Conservation (phyloP, 345 rosid species). For the Gossypium turneri region DNA sequence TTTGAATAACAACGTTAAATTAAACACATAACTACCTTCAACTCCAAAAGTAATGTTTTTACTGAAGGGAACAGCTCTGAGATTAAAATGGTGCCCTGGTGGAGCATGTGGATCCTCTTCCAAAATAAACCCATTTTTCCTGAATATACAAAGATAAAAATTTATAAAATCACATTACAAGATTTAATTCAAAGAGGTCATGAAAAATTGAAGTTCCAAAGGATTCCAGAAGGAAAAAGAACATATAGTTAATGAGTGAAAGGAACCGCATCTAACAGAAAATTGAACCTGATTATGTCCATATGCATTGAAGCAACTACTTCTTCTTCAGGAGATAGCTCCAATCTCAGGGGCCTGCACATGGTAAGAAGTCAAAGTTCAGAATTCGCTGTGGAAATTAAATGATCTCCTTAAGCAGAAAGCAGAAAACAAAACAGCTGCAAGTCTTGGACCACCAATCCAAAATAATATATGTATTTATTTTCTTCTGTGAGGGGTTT, state of each 20-base stretch:
- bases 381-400: background rate
- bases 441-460: constrained; percentile 2
- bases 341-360: constrained; percentile 78
- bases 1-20: background rate
- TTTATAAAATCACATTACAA: background rate
- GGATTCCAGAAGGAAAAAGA: background rate
- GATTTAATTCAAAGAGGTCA: constrained; percentile 2
- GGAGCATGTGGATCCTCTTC: constrained; percentile 78
- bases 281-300: constrained; percentile 74
- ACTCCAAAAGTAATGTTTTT: constrained; percentile 90
- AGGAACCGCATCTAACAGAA: constrained; percentile 10
- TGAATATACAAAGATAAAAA: constrained; percentile 19
- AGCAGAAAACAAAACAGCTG: background rate
- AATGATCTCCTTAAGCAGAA: background rate
- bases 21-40: constrained; percentile 51
- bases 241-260: background rate
- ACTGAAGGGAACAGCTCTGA: constrained; percentile 87
- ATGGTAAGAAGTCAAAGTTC: constrained; percentile 8
- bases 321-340: constrained; percentile 95
- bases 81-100: constrained; percentile 64
- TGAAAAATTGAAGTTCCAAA: background rate
- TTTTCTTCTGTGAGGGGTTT: too few species aligned
- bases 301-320: constrained; percentile 72
- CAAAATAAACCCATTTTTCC: constrained; percentile 85
- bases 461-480: background rate